phyloP scores from a whole-genome alignment of 345 rosid species.

The Orychophragmus violaceus region DNA sequence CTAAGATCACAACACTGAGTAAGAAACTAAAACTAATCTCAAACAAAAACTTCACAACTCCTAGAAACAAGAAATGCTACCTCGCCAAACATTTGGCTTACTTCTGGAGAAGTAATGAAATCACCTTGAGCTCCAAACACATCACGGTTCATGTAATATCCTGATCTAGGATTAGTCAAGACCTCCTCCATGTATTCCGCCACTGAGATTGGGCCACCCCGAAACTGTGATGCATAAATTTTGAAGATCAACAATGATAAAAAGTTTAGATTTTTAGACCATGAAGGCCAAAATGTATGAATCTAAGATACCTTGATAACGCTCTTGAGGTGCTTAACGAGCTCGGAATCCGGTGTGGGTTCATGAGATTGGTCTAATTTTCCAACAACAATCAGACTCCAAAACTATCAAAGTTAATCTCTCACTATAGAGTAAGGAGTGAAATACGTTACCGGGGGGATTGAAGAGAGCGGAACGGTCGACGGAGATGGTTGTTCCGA shows the following conservation, averaged over 20 bases:
- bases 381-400: not conserved
- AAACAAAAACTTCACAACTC: not conserved
- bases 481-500: constrained; percentile 50
- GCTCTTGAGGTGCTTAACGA: constrained; percentile 84
- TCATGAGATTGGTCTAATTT: constrained; percentile 64
- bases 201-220: constrained; percentile 89
- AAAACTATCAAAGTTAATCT: not conserved
- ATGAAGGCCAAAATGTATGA: not conserved
- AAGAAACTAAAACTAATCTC: not conserved
- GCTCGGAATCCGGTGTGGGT: constrained; percentile 55
- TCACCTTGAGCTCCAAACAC: constrained; percentile 89
- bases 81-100: constrained; percentile 95
- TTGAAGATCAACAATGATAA: not conserved
- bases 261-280: not conserved
- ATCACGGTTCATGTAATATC: constrained; percentile 81
- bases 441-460: constrained; percentile 38
- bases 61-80: constrained; percentile 19
- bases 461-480: constrained; percentile 68
- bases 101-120: constrained; percentile 96
- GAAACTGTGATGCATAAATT: constrained; percentile 43
- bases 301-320: constrained; percentile 58
- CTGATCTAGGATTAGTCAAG: constrained; percentile 84
- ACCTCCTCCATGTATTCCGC: constrained; percentile 97
- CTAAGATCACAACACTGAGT: constrained; percentile 27
- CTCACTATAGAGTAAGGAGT: not conserved